A percentile compares a stretch with the other conserved stretches of the same genome.
Evolutionary conservation across 148 eudicot species (phyloP).

Genomic region (Chenopodium berlandieri): DNA sequence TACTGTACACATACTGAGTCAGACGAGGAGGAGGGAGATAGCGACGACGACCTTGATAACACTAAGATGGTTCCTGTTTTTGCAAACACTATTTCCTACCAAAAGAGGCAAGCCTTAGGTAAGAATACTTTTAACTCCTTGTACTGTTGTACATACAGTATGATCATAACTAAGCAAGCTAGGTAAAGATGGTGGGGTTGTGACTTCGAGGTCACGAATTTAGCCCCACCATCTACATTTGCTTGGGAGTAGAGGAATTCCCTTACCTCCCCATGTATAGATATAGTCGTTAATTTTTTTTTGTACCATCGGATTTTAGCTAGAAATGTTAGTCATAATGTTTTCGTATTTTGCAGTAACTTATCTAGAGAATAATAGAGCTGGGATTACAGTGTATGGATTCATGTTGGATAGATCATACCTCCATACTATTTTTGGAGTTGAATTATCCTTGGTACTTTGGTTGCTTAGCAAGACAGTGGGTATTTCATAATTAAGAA

Average conservation of each 20-base stretch:
- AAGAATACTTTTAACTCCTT: background rate
- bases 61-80: constrained; percentile 64
- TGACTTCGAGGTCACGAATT: too few species aligned
- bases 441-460: constrained; percentile 67
- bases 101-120: constrained; percentile 88
- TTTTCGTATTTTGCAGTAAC: constrained; percentile 51
- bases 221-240: too few species aligned
- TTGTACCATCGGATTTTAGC: background rate
- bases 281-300: too few species aligned
- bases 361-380: constrained; percentile 73
- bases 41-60: constrained; percentile 73
- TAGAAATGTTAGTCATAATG: background rate
- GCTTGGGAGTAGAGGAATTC: too few species aligned
- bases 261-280: too few species aligned
- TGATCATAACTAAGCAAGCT: too few species aligned
- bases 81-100: constrained; percentile 68
- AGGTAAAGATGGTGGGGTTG: too few species aligned
- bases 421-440: constrained; percentile 67
- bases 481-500: constrained; percentile 52
- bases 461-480: constrained; percentile 92
- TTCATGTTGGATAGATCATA: constrained; percentile 80
- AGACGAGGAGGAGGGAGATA: constrained; percentile 67
- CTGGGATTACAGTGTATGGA: constrained; percentile 86
- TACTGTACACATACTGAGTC: constrained; percentile 34
- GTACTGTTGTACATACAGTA: too few species aligned